Percentiles rank a stretch among this genome's conserved stretches.
These are phyloP conservation scores for Hibiscus trionum DNA, from an alignment of 345 rosid genomes.

Conservation along the genomic window DNA sequence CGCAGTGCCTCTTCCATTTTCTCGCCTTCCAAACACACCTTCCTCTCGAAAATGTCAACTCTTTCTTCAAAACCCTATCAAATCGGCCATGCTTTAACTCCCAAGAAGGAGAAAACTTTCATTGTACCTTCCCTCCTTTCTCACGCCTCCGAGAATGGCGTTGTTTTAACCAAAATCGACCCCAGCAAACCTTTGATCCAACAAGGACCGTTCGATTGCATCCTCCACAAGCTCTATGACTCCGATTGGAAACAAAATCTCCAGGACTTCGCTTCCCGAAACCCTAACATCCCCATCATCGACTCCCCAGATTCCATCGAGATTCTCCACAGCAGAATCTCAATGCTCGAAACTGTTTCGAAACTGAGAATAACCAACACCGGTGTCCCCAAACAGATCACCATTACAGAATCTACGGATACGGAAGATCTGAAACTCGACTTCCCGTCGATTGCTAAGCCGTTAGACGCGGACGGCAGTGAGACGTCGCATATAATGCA, in stretches of 20 bases:
- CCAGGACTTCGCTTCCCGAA: slow-evolving; percentile 22
- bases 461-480: slow-evolving; percentile 45
- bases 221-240: slow-evolving; percentile 53
- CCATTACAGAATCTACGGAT: slow-evolving; percentile 9
- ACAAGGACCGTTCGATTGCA: slow-evolving; percentile 56
- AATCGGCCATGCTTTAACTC: slow-evolving; percentile 47
- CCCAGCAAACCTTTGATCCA: slow-evolving; percentile 30
- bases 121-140: slow-evolving; percentile 39
- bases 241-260: slow-evolving; percentile 40
- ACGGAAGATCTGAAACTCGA: slow-evolving; percentile 21
- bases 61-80: slow-evolving; percentile 19
- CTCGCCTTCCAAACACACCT: slow-evolving; percentile 15
- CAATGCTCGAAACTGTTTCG: slow-evolving; percentile 51
- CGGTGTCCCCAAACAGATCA: slow-evolving; percentile 22
- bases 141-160: slow-evolving; percentile 29
- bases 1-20: not conserved
- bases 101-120: slow-evolving; percentile 41
- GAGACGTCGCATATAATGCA: slow-evolving; percentile 43
- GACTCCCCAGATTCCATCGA: slow-evolving; percentile 39
- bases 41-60: slow-evolving; percentile 19
- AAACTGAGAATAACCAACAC: slow-evolving; percentile 11
- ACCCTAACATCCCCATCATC: slow-evolving; percentile 42
- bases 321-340: slow-evolving; percentile 34
- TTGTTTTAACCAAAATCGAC: slow-evolving; percentile 39
- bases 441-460: slow-evolving; percentile 54